phyloP scores from a whole-genome alignment of 768 basidiomycete species.

The Tricholoma furcatifolium region DNA sequence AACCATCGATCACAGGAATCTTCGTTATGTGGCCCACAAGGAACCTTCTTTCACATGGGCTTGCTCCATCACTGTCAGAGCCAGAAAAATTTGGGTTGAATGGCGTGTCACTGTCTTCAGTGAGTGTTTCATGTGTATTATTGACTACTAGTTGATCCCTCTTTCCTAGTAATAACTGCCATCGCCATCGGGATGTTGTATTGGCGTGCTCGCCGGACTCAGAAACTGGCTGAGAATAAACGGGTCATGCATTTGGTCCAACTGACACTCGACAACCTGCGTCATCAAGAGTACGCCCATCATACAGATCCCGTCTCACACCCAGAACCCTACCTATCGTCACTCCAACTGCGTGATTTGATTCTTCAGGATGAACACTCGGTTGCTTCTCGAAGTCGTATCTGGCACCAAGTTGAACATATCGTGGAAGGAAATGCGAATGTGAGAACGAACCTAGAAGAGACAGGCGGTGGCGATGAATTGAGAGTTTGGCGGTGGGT shows the following conservation, averaged over 20 bases:
- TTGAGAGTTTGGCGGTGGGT: constrained; percentile 92
- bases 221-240: constrained; percentile 54
- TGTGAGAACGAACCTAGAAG: constrained; percentile 81
- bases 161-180: constrained; percentile 4
- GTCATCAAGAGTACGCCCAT: constrained; percentile 80
- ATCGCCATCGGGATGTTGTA: constrained; percentile 10
- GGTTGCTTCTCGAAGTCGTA: constrained; percentile 53
- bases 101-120: constrained; percentile 67
- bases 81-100: constrained; percentile 63
- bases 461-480: constrained; percentile 83
- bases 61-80: constrained; percentile 66
- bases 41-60: constrained; percentile 64
- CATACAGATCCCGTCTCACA: constrained; percentile 77
- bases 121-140: constrained; percentile 29
- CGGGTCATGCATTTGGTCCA: constrained; percentile 76
- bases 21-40: constrained; percentile 74
- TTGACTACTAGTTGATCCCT: constrained; percentile 3
- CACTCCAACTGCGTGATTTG: constrained; percentile 84
- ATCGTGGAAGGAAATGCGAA: constrained; percentile 91
- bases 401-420: constrained; percentile 84
- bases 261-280: constrained; percentile 75
- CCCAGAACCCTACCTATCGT: constrained; percentile 77
- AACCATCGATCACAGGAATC: constrained; percentile 45
- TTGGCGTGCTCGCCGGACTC: constrained; percentile 38
- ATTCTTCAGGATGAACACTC: constrained; percentile 83